Evolutionary conservation across 192 early-diverging fungal genomes (phyloP).

Genomic region (Borealophlyctis nickersoniae): DNA sequence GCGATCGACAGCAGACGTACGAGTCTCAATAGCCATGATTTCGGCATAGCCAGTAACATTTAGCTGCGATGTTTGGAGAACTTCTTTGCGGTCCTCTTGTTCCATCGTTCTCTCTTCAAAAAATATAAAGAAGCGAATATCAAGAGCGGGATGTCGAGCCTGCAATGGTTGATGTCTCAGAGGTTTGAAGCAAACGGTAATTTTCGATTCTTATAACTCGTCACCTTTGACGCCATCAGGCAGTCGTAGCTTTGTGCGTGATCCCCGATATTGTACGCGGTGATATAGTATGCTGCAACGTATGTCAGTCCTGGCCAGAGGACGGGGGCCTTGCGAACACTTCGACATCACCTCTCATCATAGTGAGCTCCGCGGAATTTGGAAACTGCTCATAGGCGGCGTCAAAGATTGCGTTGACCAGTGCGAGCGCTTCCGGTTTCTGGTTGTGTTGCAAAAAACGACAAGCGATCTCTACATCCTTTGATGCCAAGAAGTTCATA

Average conservation of each 20-base stretch:
- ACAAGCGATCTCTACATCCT: slow-evolving; percentile 25
- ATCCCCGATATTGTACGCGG: background rate
- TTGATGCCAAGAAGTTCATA: background rate
- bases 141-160: slow-evolving; percentile 9
- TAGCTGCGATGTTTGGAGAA: slow-evolving; percentile 12
- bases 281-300: background rate
- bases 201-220: background rate
- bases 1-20: background rate
- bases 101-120: slow-evolving; percentile 26
- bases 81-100: slow-evolving; percentile 27
- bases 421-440: slow-evolving; percentile 4
- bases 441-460: slow-evolving; percentile 21
- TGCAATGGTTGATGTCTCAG: background rate
- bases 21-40: slow-evolving; percentile 17
- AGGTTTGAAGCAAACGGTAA: background rate
- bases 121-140: slow-evolving; percentile 21
- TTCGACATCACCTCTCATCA: slow-evolving; percentile 7
- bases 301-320: background rate
- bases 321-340: background rate
- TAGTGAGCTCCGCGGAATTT: background rate
- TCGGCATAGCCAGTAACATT: slow-evolving; percentile 26
- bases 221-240: slow-evolving; percentile 17
- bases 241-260: background rate
- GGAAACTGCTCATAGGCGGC: slow-evolving; percentile 23
- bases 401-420: slow-evolving; percentile 17